A percentile compares a stretch with the other conserved stretches of the same genome.
Conservation (phyloP, 2,329 filamentous ascomycete species). For the Talaromyces pinophilus region DNA sequence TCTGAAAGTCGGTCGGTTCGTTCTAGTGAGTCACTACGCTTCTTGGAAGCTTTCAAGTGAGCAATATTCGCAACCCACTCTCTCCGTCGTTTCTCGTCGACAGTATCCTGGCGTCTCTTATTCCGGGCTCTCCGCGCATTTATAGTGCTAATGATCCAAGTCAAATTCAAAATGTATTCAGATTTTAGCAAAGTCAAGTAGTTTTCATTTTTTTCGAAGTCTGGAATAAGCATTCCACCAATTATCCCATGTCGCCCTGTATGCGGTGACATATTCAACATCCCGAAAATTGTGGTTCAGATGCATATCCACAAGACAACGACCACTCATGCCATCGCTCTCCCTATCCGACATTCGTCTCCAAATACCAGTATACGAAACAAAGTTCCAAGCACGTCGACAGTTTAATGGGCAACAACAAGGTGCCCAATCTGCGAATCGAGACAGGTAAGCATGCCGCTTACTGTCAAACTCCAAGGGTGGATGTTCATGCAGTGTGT, state of each 20-base stretch:
- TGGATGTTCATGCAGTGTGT: not conserved
- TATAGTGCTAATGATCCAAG: not conserved
- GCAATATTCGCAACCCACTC: not conserved
- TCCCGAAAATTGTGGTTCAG: slow-evolving; percentile 14
- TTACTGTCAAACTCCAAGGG: not conserved
- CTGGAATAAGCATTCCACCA: slow-evolving; percentile 17
- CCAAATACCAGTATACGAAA: slow-evolving; percentile 15
- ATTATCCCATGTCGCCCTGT: not conserved
- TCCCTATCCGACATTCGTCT: not conserved
- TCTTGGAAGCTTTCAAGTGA: not conserved
- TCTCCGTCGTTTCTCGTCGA: not conserved
- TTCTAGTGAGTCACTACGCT: not conserved
- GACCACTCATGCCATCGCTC: not conserved
- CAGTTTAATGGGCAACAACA: slow-evolving; percentile 8
- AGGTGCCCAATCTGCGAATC: slow-evolving; percentile 14
- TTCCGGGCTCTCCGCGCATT: not conserved
- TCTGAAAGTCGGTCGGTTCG: not conserved
- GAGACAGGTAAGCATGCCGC: not conserved
- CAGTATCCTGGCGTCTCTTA: not conserved
- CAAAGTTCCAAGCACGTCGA: slow-evolving; percentile 14
- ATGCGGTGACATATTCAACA: slow-evolving; percentile 1
- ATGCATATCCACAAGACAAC: slow-evolving; percentile 18
- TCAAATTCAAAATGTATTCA: not conserved
- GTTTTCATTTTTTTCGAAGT: not conserved
- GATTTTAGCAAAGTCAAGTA: not conserved